Percentiles rank a stretch among this genome's conserved stretches.
Evolutionary conservation across 495 filamentous ascomycete genomes (phyloP).

Genomic region (Hypoxylon cercidicola): DNA sequence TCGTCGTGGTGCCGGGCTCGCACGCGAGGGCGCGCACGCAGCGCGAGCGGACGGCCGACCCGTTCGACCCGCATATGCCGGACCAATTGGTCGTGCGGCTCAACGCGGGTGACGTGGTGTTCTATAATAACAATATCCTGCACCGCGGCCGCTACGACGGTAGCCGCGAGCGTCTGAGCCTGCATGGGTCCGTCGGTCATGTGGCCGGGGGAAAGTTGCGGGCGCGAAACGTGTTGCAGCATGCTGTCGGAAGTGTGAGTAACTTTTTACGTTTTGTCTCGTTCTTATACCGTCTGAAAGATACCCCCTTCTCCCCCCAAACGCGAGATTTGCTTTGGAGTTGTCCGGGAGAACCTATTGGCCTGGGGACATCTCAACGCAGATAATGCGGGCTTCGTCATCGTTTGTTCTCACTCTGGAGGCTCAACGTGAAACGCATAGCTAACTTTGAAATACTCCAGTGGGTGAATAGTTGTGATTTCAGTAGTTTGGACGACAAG

Average conservation of each 20-base stretch:
- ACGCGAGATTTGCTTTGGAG: no score
- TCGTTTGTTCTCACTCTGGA: no score
- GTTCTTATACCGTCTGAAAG: no score
- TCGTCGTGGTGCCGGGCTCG: slow-evolving; percentile 77
- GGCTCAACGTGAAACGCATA: no score
- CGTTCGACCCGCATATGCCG: slow-evolving; percentile 66
- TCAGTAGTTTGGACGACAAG: slow-evolving; percentile 50
- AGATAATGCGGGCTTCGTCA: no score
- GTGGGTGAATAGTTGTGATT: slow-evolving; percentile 71
- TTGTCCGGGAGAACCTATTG: no score
- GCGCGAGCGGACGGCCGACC: slow-evolving; percentile 68
- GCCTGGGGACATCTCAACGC: no score
- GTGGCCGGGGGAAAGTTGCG: slow-evolving; percentile 62
- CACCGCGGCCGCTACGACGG: slow-evolving; percentile 79
- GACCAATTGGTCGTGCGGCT: slow-evolving; percentile 71
- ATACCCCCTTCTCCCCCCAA: not conserved
- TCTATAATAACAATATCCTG: slow-evolving; percentile 90
- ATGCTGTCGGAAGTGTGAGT: slow-evolving; percentile 71
- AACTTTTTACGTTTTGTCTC: no score
- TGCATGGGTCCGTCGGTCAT: slow-evolving; percentile 84
- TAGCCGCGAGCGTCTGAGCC: slow-evolving; percentile 72
- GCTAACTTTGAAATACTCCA: slow-evolving; percentile 31
- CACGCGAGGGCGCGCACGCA: slow-evolving; percentile 74
- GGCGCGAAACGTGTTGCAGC: slow-evolving; percentile 85
- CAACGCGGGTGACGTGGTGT: slow-evolving; percentile 77